Base-by-base conservation (phyloP, 805 yeast species). In the Metschnikowia arizonensis region DNA sequence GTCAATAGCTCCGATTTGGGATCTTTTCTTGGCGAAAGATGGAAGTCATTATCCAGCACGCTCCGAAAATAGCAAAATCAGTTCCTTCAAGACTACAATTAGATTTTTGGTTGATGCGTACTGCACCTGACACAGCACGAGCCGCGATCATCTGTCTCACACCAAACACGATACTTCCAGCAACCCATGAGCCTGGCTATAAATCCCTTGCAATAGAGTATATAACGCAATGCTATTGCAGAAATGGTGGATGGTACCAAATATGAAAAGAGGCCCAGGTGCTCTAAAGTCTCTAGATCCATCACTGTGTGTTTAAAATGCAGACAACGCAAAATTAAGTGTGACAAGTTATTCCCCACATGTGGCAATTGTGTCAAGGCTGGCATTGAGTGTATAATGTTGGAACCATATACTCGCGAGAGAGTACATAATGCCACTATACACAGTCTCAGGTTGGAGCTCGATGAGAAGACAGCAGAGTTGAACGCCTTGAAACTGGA, bases 271-370 rank as follows among this genome's bases (percentile, higher is more conserved):
- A 15, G 18, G 21, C 15, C 19, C 3, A n/a, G 18, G 9, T 32
- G 40, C 21, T 33, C 28, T 25, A 33, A 35, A 21, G 26, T 21
- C 18, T 30, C 28, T 14, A 30, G 57, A 15, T 39, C 47, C 12
- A 51, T 54, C 19, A 52, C 56, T 5, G 56, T 54, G 26, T 55
- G 58, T 21, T 28, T 35, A 31, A 38, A 54, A 10, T 53, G 58
- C 33, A 44, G 58, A 21, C 33, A 34, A 25, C 43, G 43, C 32
- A 43, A 50, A 23, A 42, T 54, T 32, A 50, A 45, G 36, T 53
- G 58, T 42, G 58, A 54, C 40, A 47, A 45, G 39, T 26, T 33
- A 25, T 40, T 53, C 11, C 58, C 58, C 12, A 42, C 44, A n/a
- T 54, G 58, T 37, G 35, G 50, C 11, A 52, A 48, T 29, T 55